Evolutionary conservation across 1,284 basidiomycete genomes (phyloP), one percentile per base, ranked within the genome.

Genomic region (Apiotrichum akiyoshidainum): DNA sequence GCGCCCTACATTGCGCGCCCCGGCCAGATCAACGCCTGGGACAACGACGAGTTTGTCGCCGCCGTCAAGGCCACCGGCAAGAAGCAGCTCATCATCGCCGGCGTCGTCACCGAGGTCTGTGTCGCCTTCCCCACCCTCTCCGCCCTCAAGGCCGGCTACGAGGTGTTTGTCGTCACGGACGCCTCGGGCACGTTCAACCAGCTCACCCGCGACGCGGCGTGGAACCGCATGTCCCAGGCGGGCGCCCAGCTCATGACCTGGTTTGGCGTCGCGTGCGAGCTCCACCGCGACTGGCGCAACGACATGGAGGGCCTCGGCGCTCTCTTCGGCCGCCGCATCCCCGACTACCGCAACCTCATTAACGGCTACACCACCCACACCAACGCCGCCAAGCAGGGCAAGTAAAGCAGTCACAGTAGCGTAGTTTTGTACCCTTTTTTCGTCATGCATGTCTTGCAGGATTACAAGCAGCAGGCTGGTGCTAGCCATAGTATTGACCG

Each of bases 1-100:
- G 51, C 54, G 4, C 41, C 54, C 0, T 19, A 17, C 54, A 57
- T 60, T 34, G n/a, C 17, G 3, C 59, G 59, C 9, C 59, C 59
- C 2, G 59, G 59, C 17, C 45, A 60, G 59, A 56, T 60, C 46
- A 60, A 60, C 41, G 59, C 54, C 4, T 60, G 59, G 59, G 59
- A 60, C 54, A 53, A 56, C 37, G 46, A 46, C n/a, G 59, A 60
- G n/a, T 60, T 60, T 48, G 51, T 54, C 46, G n/a, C 21, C 5
- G 59, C 59, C 35, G 51, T 60, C 41, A 52, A 50, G 51, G 52
- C 33, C 16, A 60, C 59, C 8, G 59, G 59, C 34, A 31, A 37
- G 26, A 56, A 56, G 42, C 59, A 60, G 54, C 50, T 60, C 35
- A 52, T 60, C 51, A 40, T 60, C 46, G 40, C 59, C 19, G 59